Conservation (phyloP, 768 basidiomycete species). For the Tylopilus subfusipes region DNA sequence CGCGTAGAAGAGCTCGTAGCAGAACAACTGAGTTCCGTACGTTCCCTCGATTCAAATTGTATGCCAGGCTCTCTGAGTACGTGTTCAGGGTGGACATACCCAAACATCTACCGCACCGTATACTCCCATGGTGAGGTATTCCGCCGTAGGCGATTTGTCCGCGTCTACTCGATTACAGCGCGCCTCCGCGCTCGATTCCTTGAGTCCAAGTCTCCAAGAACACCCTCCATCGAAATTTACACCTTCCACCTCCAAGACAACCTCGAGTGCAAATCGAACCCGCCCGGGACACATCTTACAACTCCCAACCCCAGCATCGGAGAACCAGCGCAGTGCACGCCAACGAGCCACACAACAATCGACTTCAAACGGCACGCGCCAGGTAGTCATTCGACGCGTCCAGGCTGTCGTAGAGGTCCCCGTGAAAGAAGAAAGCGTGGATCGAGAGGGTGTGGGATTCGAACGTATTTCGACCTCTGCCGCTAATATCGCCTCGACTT, state of each 20-base stretch:
- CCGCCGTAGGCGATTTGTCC: slow-evolving; percentile 24
- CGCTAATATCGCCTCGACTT: slow-evolving; percentile 13
- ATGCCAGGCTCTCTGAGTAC: not conserved
- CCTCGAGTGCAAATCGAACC: slow-evolving; percentile 4
- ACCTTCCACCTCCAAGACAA: slow-evolving; percentile 27
- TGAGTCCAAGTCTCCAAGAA: slow-evolving; percentile 29
- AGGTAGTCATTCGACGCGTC: slow-evolving; percentile 56
- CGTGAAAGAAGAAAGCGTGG: slow-evolving; percentile 60
- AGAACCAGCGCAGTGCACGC: slow-evolving; percentile 26
- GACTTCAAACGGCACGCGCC: slow-evolving; percentile 13
- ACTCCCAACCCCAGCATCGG: slow-evolving; percentile 31
- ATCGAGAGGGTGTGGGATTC: slow-evolving; percentile 31
- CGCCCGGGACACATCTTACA: slow-evolving; percentile 16
- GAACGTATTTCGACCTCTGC: slow-evolving; percentile 9
- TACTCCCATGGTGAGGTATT: slow-evolving; percentile 33
- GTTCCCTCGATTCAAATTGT: slow-evolving; percentile 16
- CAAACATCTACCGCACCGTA: slow-evolving; percentile 23
- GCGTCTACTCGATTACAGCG: slow-evolving; percentile 25
- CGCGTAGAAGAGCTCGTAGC: slow-evolving; percentile 57
- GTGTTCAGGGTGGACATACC: slow-evolving; percentile 15
- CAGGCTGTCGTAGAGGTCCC: slow-evolving; percentile 55
- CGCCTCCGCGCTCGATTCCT: slow-evolving; percentile 16
- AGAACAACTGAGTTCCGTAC: slow-evolving; percentile 43
- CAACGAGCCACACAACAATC: slow-evolving; percentile 17
- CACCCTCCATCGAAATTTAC: slow-evolving; percentile 31